These are phyloP conservation scores for Funneliformis geosporum DNA, from an alignment of 192 early-diverging fungal species.

Conservation along the genomic window DNA sequence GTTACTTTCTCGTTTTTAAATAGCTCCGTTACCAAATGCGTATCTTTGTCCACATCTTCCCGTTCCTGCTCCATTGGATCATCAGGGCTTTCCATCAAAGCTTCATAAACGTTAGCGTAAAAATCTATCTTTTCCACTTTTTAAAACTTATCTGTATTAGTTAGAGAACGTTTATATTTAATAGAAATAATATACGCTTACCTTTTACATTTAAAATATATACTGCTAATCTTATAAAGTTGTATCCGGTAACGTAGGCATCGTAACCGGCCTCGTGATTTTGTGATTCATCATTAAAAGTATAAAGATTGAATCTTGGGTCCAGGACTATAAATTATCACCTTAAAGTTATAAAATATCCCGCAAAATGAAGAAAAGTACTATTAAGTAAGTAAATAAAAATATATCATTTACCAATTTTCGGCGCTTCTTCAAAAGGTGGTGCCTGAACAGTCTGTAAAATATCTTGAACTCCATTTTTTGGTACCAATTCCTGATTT, in stretches of 20 bases:
- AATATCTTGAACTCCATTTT: conserved; percentile 49
- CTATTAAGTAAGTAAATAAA: neutral
- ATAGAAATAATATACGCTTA: neutral
- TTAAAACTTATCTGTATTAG: neutral
- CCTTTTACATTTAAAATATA: conserved; percentile 49
- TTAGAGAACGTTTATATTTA: neutral
- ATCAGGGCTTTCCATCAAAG: neutral
- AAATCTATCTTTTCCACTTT: neutral
- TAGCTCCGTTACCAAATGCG: neutral
- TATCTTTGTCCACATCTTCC: conserved; percentile 2
- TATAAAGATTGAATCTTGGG: conserved; percentile 51
- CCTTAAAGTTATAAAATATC: neutral
- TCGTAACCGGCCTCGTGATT: conserved; percentile 95
- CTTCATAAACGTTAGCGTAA: neutral
- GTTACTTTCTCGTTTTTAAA: conserved; percentile 30
- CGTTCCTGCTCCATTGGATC: conserved; percentile 4
- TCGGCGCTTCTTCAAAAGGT: conserved; percentile 51
- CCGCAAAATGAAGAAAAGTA: neutral
- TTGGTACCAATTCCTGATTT: conserved; percentile 35
- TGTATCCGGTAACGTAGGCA: conserved; percentile 84
- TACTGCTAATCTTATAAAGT: conserved; percentile 68
- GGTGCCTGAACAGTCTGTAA: conserved; percentile 37
- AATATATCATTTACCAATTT: conserved; percentile 49
- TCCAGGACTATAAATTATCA: conserved; percentile 47
- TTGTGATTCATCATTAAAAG: conserved; percentile 37